A percentile compares a stretch with the other conserved stretches of the same genome.
These are phyloP conservation scores for Colletotrichum endophyticum DNA, from an alignment of 2,329 filamentous ascomycete species.

Conservation along the genomic window DNA sequence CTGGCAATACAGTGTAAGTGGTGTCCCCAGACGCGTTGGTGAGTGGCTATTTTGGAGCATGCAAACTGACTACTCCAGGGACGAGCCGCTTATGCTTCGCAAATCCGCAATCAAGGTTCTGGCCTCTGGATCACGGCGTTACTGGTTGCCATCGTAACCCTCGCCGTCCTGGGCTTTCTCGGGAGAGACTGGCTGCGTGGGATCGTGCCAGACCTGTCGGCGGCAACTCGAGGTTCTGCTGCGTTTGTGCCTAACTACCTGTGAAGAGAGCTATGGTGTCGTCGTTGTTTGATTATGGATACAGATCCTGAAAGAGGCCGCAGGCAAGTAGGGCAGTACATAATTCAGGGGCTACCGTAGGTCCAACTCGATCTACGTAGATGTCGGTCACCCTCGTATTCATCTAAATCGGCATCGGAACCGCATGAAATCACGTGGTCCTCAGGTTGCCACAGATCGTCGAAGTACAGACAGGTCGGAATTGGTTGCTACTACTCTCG, in stretches of 20 bases:
- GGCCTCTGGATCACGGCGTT: neutral
- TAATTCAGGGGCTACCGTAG: neutral
- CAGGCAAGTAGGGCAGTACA: neutral
- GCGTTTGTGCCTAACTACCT: neutral
- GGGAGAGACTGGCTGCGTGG: neutral
- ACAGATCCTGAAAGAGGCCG: neutral
- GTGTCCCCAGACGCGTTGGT: neutral
- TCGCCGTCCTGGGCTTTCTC: neutral
- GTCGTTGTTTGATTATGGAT: neutral
- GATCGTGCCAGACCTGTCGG: neutral
- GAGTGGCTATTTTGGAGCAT: neutral
- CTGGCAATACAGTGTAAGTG: constrained; percentile 36
- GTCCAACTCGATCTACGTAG: neutral
- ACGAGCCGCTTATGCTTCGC: neutral
- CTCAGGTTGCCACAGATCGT: neutral
- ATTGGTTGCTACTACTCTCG: neutral
- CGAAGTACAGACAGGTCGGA: neutral
- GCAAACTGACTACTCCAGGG: neutral
- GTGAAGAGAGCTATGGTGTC: neutral
- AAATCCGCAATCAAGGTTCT: neutral
- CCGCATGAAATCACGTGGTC: neutral
- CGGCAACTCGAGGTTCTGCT: neutral
- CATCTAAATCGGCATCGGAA: neutral
- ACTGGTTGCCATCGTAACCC: neutral
- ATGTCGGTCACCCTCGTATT: neutral